A percentile compares a stretch with the other conserved stretches of the same genome.
Conservation (phyloP, 257 asterid genomes). For the Linaria vulgaris region DNA sequence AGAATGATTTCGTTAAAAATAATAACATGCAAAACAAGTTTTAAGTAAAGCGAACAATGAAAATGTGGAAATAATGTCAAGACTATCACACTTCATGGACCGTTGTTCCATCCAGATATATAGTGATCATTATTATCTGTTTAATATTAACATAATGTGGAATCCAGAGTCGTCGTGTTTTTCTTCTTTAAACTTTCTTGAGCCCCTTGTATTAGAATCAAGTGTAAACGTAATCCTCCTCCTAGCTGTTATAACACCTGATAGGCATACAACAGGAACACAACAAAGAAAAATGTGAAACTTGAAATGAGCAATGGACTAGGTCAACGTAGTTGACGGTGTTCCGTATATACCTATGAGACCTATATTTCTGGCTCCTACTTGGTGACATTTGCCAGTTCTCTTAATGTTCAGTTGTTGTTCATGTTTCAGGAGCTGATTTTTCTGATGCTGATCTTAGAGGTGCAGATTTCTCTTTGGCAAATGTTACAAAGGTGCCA, state of each 20-base stretch:
- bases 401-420: background rate
- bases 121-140: background rate
- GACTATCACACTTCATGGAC: no score
- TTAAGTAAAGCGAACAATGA: background rate
- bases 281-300: background rate
- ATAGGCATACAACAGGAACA: background rate
- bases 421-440: slow-evolving; percentile 72
- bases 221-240: no score
- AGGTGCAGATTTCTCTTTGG: slow-evolving; percentile 94
- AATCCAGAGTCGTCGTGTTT: background rate
- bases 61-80: no score
- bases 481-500: slow-evolving; percentile 82
- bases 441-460: slow-evolving; percentile 95
- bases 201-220: no score
- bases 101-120: background rate
- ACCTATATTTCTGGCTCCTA: background rate
- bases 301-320: background rate
- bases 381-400: background rate
- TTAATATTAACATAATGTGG: background rate
- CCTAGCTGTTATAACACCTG: no score
- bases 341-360: no score
- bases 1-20: background rate
- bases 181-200: background rate
- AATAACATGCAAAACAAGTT: background rate
- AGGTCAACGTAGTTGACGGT: background rate